phyloP scores from a whole-genome alignment of 129 eudicot species.

The Chrysanthemum lavandulifolium region DNA sequence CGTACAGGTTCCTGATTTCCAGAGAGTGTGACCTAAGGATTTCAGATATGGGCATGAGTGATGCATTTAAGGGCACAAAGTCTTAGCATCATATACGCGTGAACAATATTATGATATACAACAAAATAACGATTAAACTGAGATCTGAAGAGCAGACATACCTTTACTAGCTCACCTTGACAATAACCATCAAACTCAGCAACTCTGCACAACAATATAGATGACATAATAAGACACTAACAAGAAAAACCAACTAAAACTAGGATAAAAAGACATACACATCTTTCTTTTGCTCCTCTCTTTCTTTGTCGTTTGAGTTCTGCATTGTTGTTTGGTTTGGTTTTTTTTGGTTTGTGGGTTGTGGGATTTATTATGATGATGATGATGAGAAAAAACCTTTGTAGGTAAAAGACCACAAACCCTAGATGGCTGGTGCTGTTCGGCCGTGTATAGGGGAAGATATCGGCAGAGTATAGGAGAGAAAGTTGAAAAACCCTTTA shows the following conservation, averaged over 20 bases:
- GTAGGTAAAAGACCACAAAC: too few species aligned
- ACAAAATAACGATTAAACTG: too few species aligned
- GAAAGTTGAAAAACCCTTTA: too few species aligned
- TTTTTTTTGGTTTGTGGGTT: too few species aligned
- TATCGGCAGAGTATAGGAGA: too few species aligned
- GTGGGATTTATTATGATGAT: too few species aligned
- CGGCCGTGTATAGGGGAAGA: too few species aligned
- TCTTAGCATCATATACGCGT: background rate
- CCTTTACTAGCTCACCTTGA: conserved; percentile 88
- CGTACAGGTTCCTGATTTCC: conserved; percentile 94
- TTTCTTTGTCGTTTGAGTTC: conserved; percentile 7
- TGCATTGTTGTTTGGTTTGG: conserved; percentile 24
- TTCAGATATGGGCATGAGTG: conserved; percentile 9
- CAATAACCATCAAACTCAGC: conserved; percentile 94
- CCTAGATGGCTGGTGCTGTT: too few species aligned
- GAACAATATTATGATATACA: background rate
- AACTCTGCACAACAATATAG: conserved; percentile 57
- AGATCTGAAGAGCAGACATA: conserved; percentile 13
- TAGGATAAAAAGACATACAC: background rate
- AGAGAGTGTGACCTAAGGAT: conserved; percentile 73
- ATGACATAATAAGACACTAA: background rate
- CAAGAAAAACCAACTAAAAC: background rate
- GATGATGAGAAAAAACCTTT: too few species aligned
- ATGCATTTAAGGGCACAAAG: background rate
- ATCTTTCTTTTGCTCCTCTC: background rate